phyloP scores from a whole-genome alignment of 2,329 filamentous ascomycete species.

The Fusarium udum region DNA sequence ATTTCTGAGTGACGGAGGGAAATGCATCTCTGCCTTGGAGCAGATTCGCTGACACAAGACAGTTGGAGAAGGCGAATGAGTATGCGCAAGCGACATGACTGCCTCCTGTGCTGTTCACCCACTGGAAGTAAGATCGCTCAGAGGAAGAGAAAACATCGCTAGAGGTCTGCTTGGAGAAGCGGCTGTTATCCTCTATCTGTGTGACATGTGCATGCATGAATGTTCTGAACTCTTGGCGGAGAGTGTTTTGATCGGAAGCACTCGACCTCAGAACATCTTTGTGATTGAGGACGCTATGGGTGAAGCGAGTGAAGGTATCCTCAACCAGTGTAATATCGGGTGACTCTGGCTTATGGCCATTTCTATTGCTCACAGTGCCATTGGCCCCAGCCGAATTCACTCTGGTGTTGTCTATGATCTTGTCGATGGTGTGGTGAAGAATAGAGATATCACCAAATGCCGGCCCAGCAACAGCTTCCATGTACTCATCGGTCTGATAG shows the following conservation, averaged over 20 bases:
- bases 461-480: neutral
- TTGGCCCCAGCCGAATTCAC: accelerated
- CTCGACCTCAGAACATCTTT: neutral
- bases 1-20: neutral
- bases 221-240: neutral
- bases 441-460: neutral
- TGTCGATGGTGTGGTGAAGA: neutral
- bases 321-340: neutral
- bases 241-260: neutral
- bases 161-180: neutral
- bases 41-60: neutral
- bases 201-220: neutral
- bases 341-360: neutral
- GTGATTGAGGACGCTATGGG: neutral
- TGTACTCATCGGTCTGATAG: neutral
- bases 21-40: neutral
- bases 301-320: neutral
- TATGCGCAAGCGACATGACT: neutral
- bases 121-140: neutral
- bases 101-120: neutral
- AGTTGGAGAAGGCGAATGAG: neutral
- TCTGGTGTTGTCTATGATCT: neutral
- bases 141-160: neutral
- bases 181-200: neutral
- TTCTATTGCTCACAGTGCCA: neutral